phyloP scores from a whole-genome alignment of 1,284 basidiomycete genomes.

The Termitomyces sp. region DNA sequence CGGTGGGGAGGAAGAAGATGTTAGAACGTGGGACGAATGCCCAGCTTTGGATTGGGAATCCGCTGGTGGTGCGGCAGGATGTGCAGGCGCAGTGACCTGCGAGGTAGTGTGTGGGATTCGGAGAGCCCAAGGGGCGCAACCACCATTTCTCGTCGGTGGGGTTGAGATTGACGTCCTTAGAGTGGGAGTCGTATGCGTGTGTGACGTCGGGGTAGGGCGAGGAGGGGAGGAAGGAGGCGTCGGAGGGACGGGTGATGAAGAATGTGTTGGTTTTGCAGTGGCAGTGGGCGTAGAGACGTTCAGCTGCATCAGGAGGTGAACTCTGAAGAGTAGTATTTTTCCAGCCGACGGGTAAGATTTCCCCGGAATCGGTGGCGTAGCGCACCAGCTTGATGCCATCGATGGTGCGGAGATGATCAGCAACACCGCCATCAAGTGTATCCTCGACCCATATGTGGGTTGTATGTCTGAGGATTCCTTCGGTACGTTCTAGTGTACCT shows the following conservation, averaged over 20 bases:
- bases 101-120: conserved; percentile 24
- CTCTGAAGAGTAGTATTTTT: neutral
- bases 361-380: conserved; percentile 1
- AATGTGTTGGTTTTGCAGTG: conserved; percentile 27
- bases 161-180: conserved; percentile 22
- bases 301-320: neutral
- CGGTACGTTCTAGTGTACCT: conserved; percentile 19
- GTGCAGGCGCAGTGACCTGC: conserved; percentile 31
- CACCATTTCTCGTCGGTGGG: conserved; percentile 30
- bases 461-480: conserved; percentile 18
- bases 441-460: conserved; percentile 23
- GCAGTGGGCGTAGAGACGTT: conserved; percentile 24
- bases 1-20: conserved; percentile 18
- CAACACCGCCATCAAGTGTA: conserved; percentile 24
- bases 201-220: conserved; percentile 28
- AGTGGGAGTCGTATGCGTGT: conserved; percentile 20
- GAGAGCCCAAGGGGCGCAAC: conserved; percentile 20
- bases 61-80: conserved; percentile 27
- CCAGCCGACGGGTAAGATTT: conserved; percentile 24
- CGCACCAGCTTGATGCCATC: conserved; percentile 16
- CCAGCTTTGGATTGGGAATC: conserved; percentile 30
- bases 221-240: conserved; percentile 20
- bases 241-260: conserved; percentile 27
- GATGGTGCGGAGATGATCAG: conserved; percentile 15
- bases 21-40: conserved; percentile 28